Percentiles rank a stretch among this genome's conserved stretches.
Conservation (phyloP, 495 filamentous ascomycete species). For the Penicillium desertorum region DNA sequence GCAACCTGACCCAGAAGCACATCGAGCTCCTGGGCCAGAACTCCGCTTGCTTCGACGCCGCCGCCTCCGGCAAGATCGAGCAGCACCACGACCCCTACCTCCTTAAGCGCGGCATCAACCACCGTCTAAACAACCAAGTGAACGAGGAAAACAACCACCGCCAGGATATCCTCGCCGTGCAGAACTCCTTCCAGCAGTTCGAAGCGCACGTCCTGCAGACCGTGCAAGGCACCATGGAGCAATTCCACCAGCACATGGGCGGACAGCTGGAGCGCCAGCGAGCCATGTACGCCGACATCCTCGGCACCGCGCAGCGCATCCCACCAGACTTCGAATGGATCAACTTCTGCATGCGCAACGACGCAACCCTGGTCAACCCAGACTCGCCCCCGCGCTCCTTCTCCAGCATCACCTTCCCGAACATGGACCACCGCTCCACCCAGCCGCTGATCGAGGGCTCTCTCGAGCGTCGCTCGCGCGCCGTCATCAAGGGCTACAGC, state of each 20-base stretch:
- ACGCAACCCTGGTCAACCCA: slow-evolving; percentile 74
- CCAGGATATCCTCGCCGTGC: slow-evolving; percentile 83
- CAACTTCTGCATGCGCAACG: slow-evolving; percentile 70
- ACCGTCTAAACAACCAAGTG: slow-evolving; percentile 87
- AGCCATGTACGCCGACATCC: slow-evolving; percentile 78
- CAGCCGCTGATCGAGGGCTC: slow-evolving; percentile 81
- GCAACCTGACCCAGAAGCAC: slow-evolving; percentile 84
- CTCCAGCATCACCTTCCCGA: slow-evolving; percentile 74
- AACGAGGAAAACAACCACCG: slow-evolving; percentile 92
- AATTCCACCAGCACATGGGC: slow-evolving; percentile 73
- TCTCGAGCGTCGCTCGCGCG: slow-evolving; percentile 81
- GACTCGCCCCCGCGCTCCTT: slow-evolving; percentile 68
- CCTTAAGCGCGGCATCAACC: slow-evolving; percentile 72
- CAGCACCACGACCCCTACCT: slow-evolving; percentile 83
- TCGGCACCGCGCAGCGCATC: slow-evolving; percentile 71
- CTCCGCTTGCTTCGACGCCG: slow-evolving; percentile 70
- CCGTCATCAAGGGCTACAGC: slow-evolving; percentile 73
- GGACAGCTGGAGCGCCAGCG: slow-evolving; percentile 80
- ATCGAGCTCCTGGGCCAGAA: slow-evolving; percentile 90
- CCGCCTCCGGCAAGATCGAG: slow-evolving; percentile 61
- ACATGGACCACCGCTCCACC: slow-evolving; percentile 79
- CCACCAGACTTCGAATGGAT: slow-evolving; percentile 93
- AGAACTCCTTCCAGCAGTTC: slow-evolving; percentile 84
- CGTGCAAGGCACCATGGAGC: slow-evolving; percentile 76
- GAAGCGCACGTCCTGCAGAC: slow-evolving; percentile 81